Evolutionary conservation across 106 monocot genomes (phyloP).

Genomic region (Platanthera zijinensis): DNA sequence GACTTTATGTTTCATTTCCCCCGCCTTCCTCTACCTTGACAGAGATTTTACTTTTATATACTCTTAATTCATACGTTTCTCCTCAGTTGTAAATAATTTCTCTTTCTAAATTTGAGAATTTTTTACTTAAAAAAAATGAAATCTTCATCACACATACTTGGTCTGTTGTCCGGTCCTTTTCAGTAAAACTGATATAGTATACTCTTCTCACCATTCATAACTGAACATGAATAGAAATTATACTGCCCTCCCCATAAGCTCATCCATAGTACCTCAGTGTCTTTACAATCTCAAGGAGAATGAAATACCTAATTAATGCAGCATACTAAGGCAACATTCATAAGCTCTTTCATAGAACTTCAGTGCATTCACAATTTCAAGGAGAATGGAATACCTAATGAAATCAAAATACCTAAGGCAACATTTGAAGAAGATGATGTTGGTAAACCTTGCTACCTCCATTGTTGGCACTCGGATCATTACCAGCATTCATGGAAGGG

Average conservation of each 20-base stretch:
- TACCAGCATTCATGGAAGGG: no score
- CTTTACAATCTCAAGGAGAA: neutral
- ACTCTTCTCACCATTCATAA: neutral
- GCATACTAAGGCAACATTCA: neutral
- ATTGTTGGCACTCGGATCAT: slow-evolving; percentile 93
- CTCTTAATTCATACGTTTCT: neutral
- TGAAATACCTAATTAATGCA: neutral
- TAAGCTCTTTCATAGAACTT: slow-evolving; percentile 35
- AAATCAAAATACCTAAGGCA: neutral
- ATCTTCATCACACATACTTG: neutral
- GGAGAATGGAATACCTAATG: neutral
- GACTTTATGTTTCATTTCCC: no score
- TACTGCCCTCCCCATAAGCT: slow-evolving; percentile 17
- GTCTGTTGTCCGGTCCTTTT: neutral
- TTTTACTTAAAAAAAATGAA: neutral
- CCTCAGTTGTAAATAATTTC: neutral
- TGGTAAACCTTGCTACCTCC: slow-evolving; percentile 69
- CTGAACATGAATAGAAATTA: slow-evolving; percentile 29
- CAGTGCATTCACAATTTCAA: slow-evolving; percentile 9
- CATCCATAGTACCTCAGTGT: slow-evolving; percentile 39
- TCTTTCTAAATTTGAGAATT: neutral
- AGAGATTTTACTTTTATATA: no score
- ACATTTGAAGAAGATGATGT: slow-evolving; percentile 1
- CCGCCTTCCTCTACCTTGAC: no score
- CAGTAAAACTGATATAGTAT: neutral